phyloP scores from a whole-genome alignment of 176 grass and related monocot genomes.

The Pharus latifolius region DNA sequence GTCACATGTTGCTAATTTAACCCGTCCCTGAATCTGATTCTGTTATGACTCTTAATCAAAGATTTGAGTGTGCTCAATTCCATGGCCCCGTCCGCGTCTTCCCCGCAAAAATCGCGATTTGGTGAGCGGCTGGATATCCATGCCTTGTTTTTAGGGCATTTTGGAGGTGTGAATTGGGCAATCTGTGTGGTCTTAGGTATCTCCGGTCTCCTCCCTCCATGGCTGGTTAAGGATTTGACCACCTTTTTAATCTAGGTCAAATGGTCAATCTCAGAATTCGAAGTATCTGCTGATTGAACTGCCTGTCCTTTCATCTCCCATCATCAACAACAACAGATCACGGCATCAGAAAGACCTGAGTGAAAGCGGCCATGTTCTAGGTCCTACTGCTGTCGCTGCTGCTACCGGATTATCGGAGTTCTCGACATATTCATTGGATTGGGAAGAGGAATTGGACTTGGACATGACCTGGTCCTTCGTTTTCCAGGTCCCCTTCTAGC shows the following conservation, averaged over 20 bases:
- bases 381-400: neutral
- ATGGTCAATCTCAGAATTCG: neutral
- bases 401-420: neutral
- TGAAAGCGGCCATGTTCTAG: neutral
- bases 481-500: neutral
- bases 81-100: neutral
- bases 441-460: neutral
- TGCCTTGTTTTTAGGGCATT: neutral
- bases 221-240: neutral
- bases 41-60: neutral
- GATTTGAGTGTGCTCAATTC: neutral
- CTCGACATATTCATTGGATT: neutral
- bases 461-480: neutral
- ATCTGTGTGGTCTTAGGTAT: neutral
- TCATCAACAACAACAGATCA: neutral
- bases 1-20: neutral
- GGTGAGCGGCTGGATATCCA: neutral
- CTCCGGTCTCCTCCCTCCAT: neutral
- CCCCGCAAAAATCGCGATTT: neutral
- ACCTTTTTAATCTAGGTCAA: neutral
- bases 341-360: neutral
- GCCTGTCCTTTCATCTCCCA: neutral
- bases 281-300: neutral
- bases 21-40: neutral
- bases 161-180: neutral